Evolutionary conservation across 495 filamentous ascomycete genomes (phyloP).

Genomic region (Penicillium tannophilum): DNA sequence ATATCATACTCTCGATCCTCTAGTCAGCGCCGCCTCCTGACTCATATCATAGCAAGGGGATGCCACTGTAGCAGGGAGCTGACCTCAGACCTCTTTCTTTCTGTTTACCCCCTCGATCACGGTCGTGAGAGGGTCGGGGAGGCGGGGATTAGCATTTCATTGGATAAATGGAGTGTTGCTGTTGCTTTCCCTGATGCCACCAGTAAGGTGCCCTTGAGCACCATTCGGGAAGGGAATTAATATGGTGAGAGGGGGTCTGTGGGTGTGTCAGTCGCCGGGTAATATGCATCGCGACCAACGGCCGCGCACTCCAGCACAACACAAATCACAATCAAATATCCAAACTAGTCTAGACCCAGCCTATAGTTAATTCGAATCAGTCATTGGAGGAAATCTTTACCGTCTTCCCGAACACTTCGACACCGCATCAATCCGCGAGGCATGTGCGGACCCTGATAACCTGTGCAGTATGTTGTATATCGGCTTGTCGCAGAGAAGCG

Average conservation of each 20-base stretch:
- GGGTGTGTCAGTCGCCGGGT: constrained; percentile 2
- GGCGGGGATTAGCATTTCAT: neutral
- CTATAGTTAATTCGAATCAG: neutral
- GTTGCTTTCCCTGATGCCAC: neutral
- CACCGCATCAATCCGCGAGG: constrained; percentile 5
- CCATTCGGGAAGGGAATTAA: neutral
- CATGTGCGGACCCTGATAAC: constrained; percentile 13
- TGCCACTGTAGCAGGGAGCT: constrained; percentile 11
- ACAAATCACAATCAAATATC: neutral
- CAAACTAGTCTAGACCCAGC: neutral
- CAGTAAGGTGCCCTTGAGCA: neutral
- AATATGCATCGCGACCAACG: constrained; percentile 11
- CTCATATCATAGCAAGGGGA: constrained; percentile 13
- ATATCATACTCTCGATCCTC: neutral
- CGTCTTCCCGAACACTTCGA: constrained; percentile 20
- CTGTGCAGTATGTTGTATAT: neutral
- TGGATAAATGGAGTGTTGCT: neutral
- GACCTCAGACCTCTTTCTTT: constrained; percentile 11
- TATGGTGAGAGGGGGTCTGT: neutral
- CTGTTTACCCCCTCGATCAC: neutral
- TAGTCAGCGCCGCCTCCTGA: constrained; percentile 10
- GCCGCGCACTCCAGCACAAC: neutral
- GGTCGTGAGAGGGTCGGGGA: neutral
- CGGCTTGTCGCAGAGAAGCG: neutral
- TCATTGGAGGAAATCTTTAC: neutral